A percentile compares a stretch with the other conserved stretches of the same genome.
These are phyloP conservation scores for Pseudogymnoascus sp. DNA, from an alignment of 2,329 filamentous ascomycete genomes.

Conservation along the genomic window DNA sequence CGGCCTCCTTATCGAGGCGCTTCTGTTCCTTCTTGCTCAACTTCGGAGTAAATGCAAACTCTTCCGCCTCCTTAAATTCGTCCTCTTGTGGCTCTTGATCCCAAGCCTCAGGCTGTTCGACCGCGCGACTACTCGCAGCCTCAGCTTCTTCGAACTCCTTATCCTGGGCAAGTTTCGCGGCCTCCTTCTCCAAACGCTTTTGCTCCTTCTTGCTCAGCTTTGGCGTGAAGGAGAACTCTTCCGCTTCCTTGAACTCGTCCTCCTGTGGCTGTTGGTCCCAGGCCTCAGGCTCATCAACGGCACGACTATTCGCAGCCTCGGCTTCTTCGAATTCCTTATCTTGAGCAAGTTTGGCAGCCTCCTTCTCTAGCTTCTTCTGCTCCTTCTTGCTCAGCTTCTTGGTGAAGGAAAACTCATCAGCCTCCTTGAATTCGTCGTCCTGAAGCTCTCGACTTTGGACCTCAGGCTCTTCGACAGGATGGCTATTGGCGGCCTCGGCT, in stretches of 20 bases:
- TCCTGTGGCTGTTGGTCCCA: background rate
- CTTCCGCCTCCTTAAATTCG: slow-evolving; percentile 12
- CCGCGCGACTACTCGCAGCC: background rate
- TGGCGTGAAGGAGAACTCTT: slow-evolving; percentile 15
- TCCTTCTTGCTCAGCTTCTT: slow-evolving; percentile 3
- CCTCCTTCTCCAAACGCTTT: background rate
- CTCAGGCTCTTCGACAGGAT: background rate
- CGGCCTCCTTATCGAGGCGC: slow-evolving; percentile 34
- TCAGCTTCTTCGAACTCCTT: background rate
- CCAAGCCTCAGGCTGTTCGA: background rate
- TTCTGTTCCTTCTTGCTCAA: slow-evolving; percentile 1
- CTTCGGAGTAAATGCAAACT: slow-evolving; percentile 12
- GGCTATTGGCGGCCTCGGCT: background rate
- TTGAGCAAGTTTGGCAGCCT: background rate
- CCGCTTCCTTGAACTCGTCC: slow-evolving; percentile 4
- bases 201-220: background rate
- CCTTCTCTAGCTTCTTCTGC: background rate
- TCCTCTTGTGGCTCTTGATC: background rate
- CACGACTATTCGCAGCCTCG: background rate
- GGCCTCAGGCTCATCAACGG: background rate
- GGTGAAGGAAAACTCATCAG: slow-evolving; percentile 16
- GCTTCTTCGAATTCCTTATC: background rate
- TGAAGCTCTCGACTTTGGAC: background rate
- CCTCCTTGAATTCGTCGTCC: background rate
- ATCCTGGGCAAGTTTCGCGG: background rate